phyloP scores from a whole-genome alignment of 768 basidiomycete genomes.

The Mycena maculata region DNA sequence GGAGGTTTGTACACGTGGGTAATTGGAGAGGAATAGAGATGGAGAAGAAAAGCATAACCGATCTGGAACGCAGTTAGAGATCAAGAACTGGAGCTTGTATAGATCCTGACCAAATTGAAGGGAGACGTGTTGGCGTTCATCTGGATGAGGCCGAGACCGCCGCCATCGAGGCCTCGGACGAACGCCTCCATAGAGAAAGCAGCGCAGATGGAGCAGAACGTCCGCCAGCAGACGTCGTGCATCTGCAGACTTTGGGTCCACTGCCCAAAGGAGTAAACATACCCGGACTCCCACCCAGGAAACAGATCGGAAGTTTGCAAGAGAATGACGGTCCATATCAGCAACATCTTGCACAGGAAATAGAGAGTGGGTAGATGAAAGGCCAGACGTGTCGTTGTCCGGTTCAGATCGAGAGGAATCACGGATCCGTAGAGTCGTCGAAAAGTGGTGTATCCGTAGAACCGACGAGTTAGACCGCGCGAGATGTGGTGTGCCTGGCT shows the following conservation, averaged over 20 bases:
- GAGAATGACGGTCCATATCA: slow-evolving; percentile 69
- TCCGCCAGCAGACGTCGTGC: slow-evolving; percentile 76
- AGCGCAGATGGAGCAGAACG: slow-evolving; percentile 74
- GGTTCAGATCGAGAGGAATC: slow-evolving; percentile 75
- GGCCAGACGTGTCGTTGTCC: slow-evolving; percentile 66
- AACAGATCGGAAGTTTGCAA: slow-evolving; percentile 64
- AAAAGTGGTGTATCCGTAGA: slow-evolving; percentile 36
- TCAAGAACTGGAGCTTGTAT: slow-evolving; percentile 1
- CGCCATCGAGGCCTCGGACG: slow-evolving; percentile 75
- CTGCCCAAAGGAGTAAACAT: slow-evolving; percentile 31
- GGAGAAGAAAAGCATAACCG: slow-evolving; percentile 80
- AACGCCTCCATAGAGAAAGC: slow-evolving; percentile 75
- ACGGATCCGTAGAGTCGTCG: slow-evolving; percentile 51
- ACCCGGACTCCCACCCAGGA: slow-evolving; percentile 46
- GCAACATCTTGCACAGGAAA: slow-evolving; percentile 64
- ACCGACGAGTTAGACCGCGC: slow-evolving; percentile 40
- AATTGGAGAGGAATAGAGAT: slow-evolving; percentile 76
- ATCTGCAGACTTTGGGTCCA: slow-evolving; percentile 60
- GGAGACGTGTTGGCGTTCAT: slow-evolving; percentile 65
- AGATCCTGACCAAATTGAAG: slow-evolving; percentile 73
- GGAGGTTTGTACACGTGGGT: slow-evolving; percentile 61
- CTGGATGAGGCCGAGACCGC: slow-evolving; percentile 54
- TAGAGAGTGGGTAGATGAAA: slow-evolving; percentile 75
- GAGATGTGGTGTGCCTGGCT: slow-evolving; percentile 27
- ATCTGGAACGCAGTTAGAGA: slow-evolving; percentile 55